Conservation (phyloP, 2,329 filamentous ascomycete genomes). For the Nothopassalora personata region DNA sequence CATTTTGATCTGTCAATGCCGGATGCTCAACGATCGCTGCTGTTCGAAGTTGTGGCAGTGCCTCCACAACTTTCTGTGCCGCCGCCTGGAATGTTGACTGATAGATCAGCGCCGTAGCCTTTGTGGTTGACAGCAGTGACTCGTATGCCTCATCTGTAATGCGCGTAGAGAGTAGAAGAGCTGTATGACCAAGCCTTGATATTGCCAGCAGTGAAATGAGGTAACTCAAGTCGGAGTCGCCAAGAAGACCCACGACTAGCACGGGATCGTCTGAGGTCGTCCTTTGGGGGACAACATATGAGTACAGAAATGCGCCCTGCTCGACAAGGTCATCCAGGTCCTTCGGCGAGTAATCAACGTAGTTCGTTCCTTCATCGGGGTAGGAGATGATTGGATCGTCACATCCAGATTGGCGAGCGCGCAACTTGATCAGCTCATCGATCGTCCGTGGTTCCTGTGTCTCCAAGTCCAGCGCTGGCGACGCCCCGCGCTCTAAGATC, state of each 20-base stretch:
- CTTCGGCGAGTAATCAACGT: constrained; percentile 18
- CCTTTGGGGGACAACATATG: constrained; percentile 15
- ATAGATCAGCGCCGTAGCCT: constrained; percentile 22
- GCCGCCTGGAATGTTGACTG: constrained; percentile 20
- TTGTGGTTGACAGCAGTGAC: constrained; percentile 41
- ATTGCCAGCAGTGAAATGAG: constrained; percentile 49
- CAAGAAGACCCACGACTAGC: constrained; percentile 45
- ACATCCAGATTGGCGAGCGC: constrained; percentile 11
- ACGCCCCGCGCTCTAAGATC: constrained; percentile 2
- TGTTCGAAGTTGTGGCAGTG: constrained; percentile 27
- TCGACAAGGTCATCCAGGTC: constrained; percentile 19
- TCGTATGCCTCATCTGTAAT: constrained; percentile 47
- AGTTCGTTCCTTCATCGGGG: constrained; percentile 17
- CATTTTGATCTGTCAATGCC: background rate
- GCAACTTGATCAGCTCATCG: constrained; percentile 18
- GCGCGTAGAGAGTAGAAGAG: constrained; percentile 50
- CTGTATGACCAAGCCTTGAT: constrained; percentile 50
- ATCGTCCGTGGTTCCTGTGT: constrained; percentile 13
- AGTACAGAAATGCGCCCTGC: constrained; percentile 18
- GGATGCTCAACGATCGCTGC: constrained; percentile 22
- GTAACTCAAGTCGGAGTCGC: constrained; percentile 50
- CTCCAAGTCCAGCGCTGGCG: constrained; percentile 8
- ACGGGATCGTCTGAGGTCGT: constrained; percentile 14
- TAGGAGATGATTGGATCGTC: constrained; percentile 21
- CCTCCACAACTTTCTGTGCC: constrained; percentile 21